Percentiles rank a stretch among this genome's conserved stretches.
Conservation (phyloP, 176 grass and related monocot genomes). For the Eleusine coracana region DNA sequence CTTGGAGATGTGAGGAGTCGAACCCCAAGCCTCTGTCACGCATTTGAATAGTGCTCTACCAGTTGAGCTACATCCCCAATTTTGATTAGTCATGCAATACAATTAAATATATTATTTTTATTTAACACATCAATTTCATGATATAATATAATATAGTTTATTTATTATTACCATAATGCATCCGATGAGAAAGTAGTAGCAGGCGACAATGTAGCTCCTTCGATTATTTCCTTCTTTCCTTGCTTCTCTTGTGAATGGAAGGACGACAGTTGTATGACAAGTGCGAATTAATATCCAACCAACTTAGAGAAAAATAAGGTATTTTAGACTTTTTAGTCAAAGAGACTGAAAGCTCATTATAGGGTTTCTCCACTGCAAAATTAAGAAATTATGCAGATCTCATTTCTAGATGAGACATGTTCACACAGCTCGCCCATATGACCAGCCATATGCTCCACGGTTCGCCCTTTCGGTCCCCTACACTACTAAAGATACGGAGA, state of each 20-base stretch:
- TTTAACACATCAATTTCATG: no score
- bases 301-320: background rate
- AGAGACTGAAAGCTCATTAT: background rate
- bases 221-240: background rate
- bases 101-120: no score
- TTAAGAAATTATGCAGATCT: constrained; percentile 25
- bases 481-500: background rate
- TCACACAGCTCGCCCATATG: constrained; percentile 33
- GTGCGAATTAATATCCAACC: background rate
- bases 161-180: no score
- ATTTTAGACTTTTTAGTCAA: background rate
- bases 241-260: background rate
- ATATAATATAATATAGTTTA: no score
- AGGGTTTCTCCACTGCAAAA: background rate
- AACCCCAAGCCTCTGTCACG: no score
- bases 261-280: background rate
- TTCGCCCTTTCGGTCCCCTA: constrained; percentile 3
- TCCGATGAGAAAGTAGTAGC: background rate
- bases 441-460: constrained; percentile 31
- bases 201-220: background rate
- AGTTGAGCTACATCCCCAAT: no score
- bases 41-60: no score
- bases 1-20: no score
- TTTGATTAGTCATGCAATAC: no score
- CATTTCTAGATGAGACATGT: constrained; percentile 39